Percentiles rank a stretch among this genome's conserved stretches.
phyloP scores from a whole-genome alignment of 495 filamentous ascomycete species.

The Daldinia concentrica region DNA sequence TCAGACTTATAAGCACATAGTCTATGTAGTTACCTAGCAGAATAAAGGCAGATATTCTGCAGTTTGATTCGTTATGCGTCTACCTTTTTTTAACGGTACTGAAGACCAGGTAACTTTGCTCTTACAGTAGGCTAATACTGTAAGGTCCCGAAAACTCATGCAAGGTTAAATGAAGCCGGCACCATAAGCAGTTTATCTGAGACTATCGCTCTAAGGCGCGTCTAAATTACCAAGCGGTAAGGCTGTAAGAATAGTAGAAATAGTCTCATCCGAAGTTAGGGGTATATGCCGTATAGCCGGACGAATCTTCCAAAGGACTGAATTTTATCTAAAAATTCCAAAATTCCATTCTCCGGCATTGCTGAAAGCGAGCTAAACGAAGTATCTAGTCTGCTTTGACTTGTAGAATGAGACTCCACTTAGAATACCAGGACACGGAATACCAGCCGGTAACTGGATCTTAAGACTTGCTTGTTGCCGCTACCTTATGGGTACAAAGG shows the following conservation, averaged over 20 bases:
- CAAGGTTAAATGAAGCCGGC: no score
- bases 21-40: slow-evolving; percentile 27
- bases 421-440: no score
- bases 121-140: background rate
- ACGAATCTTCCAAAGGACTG: background rate
- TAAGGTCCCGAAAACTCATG: background rate
- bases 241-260: background rate
- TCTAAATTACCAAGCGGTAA: background rate
- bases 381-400: no score
- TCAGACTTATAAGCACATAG: slow-evolving; percentile 6
- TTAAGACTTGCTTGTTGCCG: no score
- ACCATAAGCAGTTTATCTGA: no score
- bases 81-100: background rate
- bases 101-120: background rate
- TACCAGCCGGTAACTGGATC: no score
- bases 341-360: no score
- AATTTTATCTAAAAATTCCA: background rate
- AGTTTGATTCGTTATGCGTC: background rate
- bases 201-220: no score
- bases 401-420: no score
- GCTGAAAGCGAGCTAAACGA: no score
- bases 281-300: background rate
- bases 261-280: background rate
- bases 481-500: no score
- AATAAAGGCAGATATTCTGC: slow-evolving; percentile 27